Evolutionary conservation across 352 stramenopile genomes (phyloP), one percentile per base, ranked within the genome.

Genomic region (Thalassiosira mediterranea): DNA sequence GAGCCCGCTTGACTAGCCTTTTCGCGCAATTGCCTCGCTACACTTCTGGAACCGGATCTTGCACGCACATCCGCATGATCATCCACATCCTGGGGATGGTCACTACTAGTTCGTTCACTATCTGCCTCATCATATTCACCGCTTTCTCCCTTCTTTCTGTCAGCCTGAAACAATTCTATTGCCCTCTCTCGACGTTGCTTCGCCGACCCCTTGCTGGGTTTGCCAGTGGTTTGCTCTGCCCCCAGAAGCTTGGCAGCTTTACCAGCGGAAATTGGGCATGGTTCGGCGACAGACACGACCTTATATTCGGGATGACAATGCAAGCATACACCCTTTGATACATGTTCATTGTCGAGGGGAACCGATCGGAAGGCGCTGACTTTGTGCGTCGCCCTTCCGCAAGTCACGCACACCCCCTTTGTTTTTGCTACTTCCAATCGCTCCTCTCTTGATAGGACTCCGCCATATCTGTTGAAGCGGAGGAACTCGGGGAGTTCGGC

Each of bases 321-420:
- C 57, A 84, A 65, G 54, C 80, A 88, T 26, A 72, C 64, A 17
- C 80, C 80, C 46, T 81, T 52, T 5, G 61, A 73, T 1, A 83
- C 71, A 38, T 79, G n/a, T 10, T 69, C 56, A 37, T 79, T 86
- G 5, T 66, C 76, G 17, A 88, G 28, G 5, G 75, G 57, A 42
- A 49, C 49, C 10, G 26, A 40, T 48, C 66, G 53, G n/a, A 84
- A 63, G 4, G 46, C 21, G 38, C 63, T 81, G 15, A 80, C 57
- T 21, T 68, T 52, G 60, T 88, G 80, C 4, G 76, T 88, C 25
- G 46, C 63, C 3, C 54, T 65, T 38, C 80, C 80, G 67, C 80
- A 88, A 40, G 48, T 66, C 11, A 75, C 31, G 46, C 80, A 88
- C 28, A 83, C 25, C 13, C 80, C 80, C 31, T 65, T 63, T 8